phyloP scores from a whole-genome alignment of 257 asterid genomes.

The Marsdenia floribunda region DNA sequence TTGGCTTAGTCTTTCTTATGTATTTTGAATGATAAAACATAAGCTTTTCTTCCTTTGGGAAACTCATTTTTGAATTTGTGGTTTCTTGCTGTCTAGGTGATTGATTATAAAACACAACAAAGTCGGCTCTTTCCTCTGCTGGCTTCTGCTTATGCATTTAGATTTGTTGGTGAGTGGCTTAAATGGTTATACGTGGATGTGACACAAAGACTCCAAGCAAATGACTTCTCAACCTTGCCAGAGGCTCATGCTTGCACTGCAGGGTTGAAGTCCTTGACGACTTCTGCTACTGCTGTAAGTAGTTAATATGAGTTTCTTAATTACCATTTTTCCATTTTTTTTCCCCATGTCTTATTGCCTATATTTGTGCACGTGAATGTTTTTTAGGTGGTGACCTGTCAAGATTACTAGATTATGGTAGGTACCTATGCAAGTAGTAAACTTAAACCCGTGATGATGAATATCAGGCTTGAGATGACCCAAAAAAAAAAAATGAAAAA shows the following conservation, averaged over 20 bases:
- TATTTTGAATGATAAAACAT: not conserved
- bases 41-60: not conserved
- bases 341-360: not conserved
- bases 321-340: slow-evolving; percentile 5
- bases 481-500: no score
- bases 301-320: slow-evolving; percentile 3
- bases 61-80: slow-evolving; percentile 6
- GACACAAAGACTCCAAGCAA: slow-evolving; percentile 65
- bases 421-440: not conserved
- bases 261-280: slow-evolving; percentile 98
- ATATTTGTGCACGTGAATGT: slow-evolving; percentile 8
- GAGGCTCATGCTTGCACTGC: slow-evolving; percentile 99
- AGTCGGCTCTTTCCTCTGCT: slow-evolving; percentile 88
- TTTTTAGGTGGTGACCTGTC: not conserved
- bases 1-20: not conserved
- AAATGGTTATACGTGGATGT: slow-evolving; percentile 90
- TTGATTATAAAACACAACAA: slow-evolving; percentile 96
- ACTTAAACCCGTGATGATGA: not conserved
- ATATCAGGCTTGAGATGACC: not conserved
- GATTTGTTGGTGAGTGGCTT: slow-evolving; percentile 97
- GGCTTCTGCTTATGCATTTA: slow-evolving; percentile 96
- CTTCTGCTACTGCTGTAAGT: slow-evolving; percentile 92
- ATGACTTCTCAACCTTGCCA: slow-evolving; percentile 89
- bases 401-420: not conserved
- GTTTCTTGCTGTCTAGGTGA: slow-evolving; percentile 47